Conservation (phyloP, 2,329 filamentous ascomycete genomes). For the Apiospora arundinis region DNA sequence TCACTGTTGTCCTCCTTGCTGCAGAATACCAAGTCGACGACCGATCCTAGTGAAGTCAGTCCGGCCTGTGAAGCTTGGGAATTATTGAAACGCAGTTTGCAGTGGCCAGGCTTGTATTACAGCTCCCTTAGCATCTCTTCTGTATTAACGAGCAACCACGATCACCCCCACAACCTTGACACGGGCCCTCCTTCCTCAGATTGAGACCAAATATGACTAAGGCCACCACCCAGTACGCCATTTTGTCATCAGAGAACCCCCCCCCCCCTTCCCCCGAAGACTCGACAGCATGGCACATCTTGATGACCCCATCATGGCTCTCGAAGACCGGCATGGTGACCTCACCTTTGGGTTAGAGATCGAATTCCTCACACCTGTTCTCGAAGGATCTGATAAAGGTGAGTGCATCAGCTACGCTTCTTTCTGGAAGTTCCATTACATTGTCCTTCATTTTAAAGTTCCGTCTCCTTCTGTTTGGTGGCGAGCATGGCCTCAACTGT, state of each 20-base stretch:
- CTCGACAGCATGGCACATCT: not conserved
- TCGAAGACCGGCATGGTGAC: not conserved
- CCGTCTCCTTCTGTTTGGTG: not conserved
- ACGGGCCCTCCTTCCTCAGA: not conserved
- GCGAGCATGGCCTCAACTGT: not conserved
- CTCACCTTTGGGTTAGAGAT: conserved; percentile 38
- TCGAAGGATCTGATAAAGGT: not conserved
- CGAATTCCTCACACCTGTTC: conserved; percentile 31
- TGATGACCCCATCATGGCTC: conserved; percentile 5
- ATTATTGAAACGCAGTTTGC: not conserved
- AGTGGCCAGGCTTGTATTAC: not conserved
- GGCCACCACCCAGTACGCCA: not conserved
- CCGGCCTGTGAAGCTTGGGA: not conserved
- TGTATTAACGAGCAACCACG: not conserved
- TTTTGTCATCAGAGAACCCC: not conserved
- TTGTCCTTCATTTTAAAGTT: too few relatives aligned
- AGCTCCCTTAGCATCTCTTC: not conserved
- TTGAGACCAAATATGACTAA: not conserved
- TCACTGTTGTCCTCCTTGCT: too few relatives aligned
- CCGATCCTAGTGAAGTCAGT: not conserved
- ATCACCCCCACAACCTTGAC: not conserved
- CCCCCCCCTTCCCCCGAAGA: too few relatives aligned
- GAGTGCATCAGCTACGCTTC: not conserved
- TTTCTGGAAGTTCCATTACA: not conserved
- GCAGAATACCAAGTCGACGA: too few relatives aligned